phyloP scores from a whole-genome alignment of 1,284 basidiomycete species.

The Cronartium quercuum region DNA sequence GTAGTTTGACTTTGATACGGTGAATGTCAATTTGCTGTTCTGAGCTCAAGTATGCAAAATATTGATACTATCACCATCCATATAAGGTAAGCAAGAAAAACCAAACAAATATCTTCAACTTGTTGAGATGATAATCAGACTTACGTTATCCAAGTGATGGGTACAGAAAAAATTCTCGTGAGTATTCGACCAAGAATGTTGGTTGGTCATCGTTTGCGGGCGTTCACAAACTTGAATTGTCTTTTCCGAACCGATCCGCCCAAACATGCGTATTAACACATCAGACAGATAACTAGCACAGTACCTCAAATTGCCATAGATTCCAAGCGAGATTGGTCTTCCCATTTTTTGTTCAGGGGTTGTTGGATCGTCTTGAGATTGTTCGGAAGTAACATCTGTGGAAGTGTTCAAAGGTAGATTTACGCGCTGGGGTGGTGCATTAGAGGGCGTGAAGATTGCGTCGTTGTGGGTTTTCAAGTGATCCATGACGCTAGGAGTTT shows the following conservation, averaged over 20 bases:
- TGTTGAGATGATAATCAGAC: neutral
- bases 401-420: no score
- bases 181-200: neutral
- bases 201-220: neutral
- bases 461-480: conserved; percentile 16
- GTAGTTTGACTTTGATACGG: conserved; percentile 1
- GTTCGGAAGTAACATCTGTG: neutral
- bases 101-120: neutral
- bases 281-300: conserved; percentile 18
- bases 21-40: neutral
- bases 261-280: neutral
- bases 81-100: neutral
- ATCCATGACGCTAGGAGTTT: conserved; percentile 11
- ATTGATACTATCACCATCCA: neutral
- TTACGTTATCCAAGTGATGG: neutral
- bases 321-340: conserved; percentile 1
- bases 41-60: neutral
- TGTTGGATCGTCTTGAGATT: neutral
- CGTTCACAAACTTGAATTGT: neutral
- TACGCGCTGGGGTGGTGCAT: neutral
- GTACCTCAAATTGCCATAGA: conserved; percentile 8
- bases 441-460: conserved; percentile 17
- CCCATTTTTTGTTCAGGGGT: neutral
- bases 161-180: neutral
- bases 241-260: neutral